Percentiles rank a stretch among this genome's conserved stretches.
phyloP scores from a whole-genome alignment of 768 basidiomycete species.

The Lentinula aciculospora region DNA sequence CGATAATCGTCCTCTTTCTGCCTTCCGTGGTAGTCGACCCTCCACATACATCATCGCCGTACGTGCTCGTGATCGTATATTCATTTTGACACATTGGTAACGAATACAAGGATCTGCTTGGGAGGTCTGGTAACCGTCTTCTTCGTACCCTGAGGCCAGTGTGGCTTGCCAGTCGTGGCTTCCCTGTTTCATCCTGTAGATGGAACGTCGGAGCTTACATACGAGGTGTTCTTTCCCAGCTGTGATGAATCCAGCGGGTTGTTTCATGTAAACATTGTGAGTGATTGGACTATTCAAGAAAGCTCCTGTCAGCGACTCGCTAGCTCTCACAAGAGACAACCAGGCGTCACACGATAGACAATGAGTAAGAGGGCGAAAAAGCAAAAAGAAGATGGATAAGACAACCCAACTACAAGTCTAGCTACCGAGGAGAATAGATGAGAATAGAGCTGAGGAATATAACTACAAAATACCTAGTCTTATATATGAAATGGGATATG shows the following conservation, averaged over 20 bases:
- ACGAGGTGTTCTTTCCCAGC: constrained; percentile 3
- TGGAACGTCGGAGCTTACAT: not conserved
- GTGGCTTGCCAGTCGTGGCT: not conserved
- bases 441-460: no score
- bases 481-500: no score
- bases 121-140: not conserved
- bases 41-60: not conserved
- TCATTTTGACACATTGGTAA: not conserved
- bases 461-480: no score
- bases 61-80: not conserved
- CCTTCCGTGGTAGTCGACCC: not conserved
- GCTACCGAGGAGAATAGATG: no score
- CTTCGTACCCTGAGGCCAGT: not conserved
- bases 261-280: constrained; percentile 26
- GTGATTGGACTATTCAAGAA: constrained; percentile 24
- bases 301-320: no score
- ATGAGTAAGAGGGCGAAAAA: no score
- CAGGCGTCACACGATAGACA: no score
- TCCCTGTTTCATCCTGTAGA: not conserved
- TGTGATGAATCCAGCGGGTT: constrained; percentile 18
- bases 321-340: no score
- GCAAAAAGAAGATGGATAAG: no score
- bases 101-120: not conserved
- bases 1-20: not conserved
- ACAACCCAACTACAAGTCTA: no score